Conservation (phyloP, 352 stramenopile species). For the Pythium aristosporum region DNA sequence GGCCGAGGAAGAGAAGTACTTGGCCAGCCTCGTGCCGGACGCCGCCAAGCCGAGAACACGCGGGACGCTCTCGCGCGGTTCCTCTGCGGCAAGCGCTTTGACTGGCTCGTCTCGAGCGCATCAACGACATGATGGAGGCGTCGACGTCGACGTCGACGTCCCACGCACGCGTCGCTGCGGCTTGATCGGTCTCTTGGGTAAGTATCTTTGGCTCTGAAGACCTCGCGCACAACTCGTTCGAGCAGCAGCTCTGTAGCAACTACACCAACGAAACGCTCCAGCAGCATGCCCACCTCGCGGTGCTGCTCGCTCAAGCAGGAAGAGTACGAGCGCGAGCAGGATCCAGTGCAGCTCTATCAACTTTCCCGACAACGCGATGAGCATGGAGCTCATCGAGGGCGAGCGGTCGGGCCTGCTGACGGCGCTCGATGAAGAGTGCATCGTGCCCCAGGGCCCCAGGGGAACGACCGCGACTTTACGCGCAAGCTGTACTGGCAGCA, state of each 20-base stretch:
- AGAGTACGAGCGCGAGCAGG: conserved; percentile 83
- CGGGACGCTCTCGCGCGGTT: conserved; percentile 82
- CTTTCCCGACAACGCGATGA: conserved; percentile 89
- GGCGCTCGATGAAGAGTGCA: conserved; percentile 87
- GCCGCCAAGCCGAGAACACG: conserved; percentile 81
- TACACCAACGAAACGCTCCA: conserved; percentile 88
- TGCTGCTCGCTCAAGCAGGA: conserved; percentile 79
- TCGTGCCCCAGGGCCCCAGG: conserved; percentile 84
- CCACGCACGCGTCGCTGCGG: no score
- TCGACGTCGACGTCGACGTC: conserved; percentile 58
- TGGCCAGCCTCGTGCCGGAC: conserved; percentile 77
- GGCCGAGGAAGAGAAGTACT: conserved; percentile 70
- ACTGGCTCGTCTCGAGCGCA: conserved; percentile 87
- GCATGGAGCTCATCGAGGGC: conserved; percentile 84
- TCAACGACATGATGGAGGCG: conserved; percentile 88
- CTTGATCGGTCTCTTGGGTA: conserved; percentile 89
- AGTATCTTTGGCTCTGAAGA: conserved; percentile 94
- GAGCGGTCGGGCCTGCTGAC: conserved; percentile 87
- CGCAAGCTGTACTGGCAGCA: conserved; percentile 89
- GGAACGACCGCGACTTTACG: conserved; percentile 76
- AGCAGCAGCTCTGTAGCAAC: conserved; percentile 92
- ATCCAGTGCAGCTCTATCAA: conserved; percentile 91
- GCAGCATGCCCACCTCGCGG: conserved; percentile 90
- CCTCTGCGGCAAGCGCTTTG: conserved; percentile 86
- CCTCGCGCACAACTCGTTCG: conserved; percentile 88